phyloP scores from a whole-genome alignment of 1,284 basidiomycete species.

The Gomphus bonarii region DNA sequence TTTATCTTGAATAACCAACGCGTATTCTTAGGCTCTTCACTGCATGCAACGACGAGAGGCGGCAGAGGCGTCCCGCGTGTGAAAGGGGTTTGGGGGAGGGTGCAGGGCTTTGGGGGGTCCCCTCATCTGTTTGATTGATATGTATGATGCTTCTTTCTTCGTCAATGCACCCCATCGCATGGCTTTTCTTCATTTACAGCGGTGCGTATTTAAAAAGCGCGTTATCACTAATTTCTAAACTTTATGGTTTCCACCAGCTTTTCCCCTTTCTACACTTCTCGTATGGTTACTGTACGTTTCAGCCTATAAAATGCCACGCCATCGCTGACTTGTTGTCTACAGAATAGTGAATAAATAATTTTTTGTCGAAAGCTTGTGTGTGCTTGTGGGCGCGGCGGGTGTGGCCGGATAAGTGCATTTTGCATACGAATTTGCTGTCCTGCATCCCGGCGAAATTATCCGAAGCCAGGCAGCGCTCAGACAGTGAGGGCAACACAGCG shows the following conservation, averaged over 20 bases:
- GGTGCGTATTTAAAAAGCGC: not conserved
- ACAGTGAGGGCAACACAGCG: not conserved
- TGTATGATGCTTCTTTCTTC: not conserved
- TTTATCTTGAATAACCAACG: not conserved
- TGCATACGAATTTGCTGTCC: conserved; percentile 2
- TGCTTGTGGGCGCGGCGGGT: not conserved
- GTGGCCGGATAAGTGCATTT: not conserved
- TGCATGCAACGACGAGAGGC: not conserved
- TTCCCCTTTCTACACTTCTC: not conserved
- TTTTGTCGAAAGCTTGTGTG: not conserved
- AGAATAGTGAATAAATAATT: not conserved
- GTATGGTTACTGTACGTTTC: not conserved
- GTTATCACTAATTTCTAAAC: not conserved
- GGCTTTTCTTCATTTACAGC: not conserved
- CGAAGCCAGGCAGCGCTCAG: conserved; percentile 1
- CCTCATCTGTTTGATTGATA: too few relatives aligned
- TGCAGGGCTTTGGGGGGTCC: not conserved
- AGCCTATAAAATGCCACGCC: too few relatives aligned
- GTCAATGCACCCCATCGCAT: not conserved
- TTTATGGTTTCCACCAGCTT: not conserved
- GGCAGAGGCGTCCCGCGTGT: not conserved
- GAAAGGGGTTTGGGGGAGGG: not conserved
- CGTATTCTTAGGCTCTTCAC: not conserved
- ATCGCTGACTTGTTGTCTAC: not conserved
- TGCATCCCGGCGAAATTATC: conserved; percentile 3